phyloP scores from a whole-genome alignment of 1,284 basidiomycete genomes.

The Kwoniella shivajii region DNA sequence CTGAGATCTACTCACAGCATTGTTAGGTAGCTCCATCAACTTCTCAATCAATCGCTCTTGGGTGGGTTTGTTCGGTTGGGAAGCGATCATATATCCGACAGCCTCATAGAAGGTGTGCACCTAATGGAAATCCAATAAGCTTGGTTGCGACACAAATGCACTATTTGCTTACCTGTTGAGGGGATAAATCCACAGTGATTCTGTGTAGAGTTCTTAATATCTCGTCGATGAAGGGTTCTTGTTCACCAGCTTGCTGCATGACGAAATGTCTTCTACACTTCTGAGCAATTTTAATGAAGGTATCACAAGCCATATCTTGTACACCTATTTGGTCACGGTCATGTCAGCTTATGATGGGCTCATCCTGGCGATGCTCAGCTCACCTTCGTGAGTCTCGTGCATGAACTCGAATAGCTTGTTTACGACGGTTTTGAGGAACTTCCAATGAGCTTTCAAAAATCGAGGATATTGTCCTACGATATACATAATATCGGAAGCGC shows the following conservation, averaged over 20 bases:
- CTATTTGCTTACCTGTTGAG: slow-evolving; percentile 70
- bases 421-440: slow-evolving; percentile 99
- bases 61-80: slow-evolving; percentile 95
- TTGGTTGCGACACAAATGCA: neutral
- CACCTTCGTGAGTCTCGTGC: slow-evolving; percentile 99
- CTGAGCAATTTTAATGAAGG: slow-evolving; percentile 99
- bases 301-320: slow-evolving; percentile 99
- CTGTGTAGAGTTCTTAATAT: slow-evolving; percentile 89
- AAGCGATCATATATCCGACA: slow-evolving; percentile 98
- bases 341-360: slow-evolving; percentile 7
- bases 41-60: slow-evolving; percentile 95
- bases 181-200: slow-evolving; percentile 93
- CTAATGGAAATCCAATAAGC: slow-evolving; percentile 36
- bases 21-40: slow-evolving; percentile 97
- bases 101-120: slow-evolving; percentile 98
- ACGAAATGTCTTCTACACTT: slow-evolving; percentile 98
- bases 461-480: slow-evolving; percentile 99
- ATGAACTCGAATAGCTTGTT: slow-evolving; percentile 99
- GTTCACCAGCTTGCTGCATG: slow-evolving; percentile 96
- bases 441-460: slow-evolving; percentile 99
- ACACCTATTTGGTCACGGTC: slow-evolving; percentile 70
- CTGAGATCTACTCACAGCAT: slow-evolving; percentile 66
- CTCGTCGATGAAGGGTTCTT: slow-evolving; percentile 98
- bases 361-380: slow-evolving; percentile 12
- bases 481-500: slow-evolving; percentile 99